Evolutionary conservation across 1,139 yeast species (phyloP).

Genomic region (Hemisphaericaspora xylofermentans): DNA sequence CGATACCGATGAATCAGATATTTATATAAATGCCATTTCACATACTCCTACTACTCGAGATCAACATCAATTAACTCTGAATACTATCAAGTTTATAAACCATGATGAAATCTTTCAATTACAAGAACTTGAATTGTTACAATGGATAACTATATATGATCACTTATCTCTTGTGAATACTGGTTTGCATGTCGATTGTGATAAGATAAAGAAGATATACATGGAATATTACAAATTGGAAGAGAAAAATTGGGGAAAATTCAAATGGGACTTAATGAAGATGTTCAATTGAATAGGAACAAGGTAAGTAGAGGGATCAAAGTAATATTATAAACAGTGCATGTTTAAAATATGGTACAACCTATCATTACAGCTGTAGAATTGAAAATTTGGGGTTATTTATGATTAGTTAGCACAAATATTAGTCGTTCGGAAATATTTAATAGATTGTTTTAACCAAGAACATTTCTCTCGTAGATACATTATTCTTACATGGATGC

Average conservation of each 20-base stretch:
- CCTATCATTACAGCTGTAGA: too few relatives aligned
- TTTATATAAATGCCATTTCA: slow-evolving; percentile 3
- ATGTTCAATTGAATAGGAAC: slow-evolving; percentile 6
- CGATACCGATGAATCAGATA: slow-evolving; percentile 22
- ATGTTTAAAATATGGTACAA: too few relatives aligned
- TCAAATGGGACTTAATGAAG: slow-evolving; percentile 16
- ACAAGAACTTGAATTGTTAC: slow-evolving; percentile 26
- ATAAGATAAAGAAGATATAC: slow-evolving; percentile 19
- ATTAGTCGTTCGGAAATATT: too few relatives aligned
- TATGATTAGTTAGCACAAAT: too few relatives aligned
- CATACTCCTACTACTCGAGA: not conserved
- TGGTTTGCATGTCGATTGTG: slow-evolving; percentile 21
- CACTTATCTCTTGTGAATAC: slow-evolving; percentile 19
- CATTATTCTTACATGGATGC: too few relatives aligned
- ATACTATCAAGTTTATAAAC: not conserved
- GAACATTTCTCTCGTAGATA: too few relatives aligned
- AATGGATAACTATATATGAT: slow-evolving; percentile 32
- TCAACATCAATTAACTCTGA: not conserved
- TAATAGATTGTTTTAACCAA: too few relatives aligned
- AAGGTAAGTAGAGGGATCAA: too few relatives aligned
- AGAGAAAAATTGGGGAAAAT: slow-evolving; percentile 15
- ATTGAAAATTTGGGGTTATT: too few relatives aligned
- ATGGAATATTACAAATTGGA: slow-evolving; percentile 2
- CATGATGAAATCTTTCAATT: slow-evolving; percentile 12
- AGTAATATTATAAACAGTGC: too few relatives aligned